Evolutionary conservation across 2,329 filamentous ascomycete genomes (phyloP), one percentile per base, ranked within the genome.

Genomic region (Alternaria atra): DNA sequence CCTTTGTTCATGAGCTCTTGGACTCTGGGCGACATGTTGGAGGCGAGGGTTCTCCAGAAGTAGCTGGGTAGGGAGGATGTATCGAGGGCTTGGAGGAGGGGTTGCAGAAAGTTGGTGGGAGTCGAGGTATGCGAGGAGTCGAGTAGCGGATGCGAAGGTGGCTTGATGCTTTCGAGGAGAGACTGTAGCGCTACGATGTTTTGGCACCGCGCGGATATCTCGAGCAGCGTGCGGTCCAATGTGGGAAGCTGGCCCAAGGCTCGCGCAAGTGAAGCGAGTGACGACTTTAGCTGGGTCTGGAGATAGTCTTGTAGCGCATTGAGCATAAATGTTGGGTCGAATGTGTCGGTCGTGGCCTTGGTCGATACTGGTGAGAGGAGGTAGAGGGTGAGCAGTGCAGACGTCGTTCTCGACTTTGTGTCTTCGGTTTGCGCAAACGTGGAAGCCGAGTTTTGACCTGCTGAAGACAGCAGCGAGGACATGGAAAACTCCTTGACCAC

Each of bases 31-130:
- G 90, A 87, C 60, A 98, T 84, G 57, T 88, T 90, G 1, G 91
- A 88, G 0, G 95, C 95, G 72, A 98, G 86, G 8, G 91, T 91
- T 54, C 95, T 87, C 93, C 95, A 99, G 81, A 97, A 99, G 77
- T 94, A 97, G 0, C 91, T 94, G 1, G 93, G 89, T 15, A 99
- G 82, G 2, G 92, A 95, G 0, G 91, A 88, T 0, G 93, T 97
- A 78, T 98, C 95, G 7, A 99, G 86, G n/a, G 90, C 84, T 10
- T 86, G 82, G 8, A 97, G 85, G 0, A 97, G 82, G 0, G 90
- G 90, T 58, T 90, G 86, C 0, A 97, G 84, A 42, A 97, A 85
- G 58, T 87, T 87, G 4, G 58, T 15, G 2, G 40, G 23, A 5
- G 39, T 29, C 10, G 23, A 20, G 1, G 27, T 27, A 9, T 50